Conservation (phyloP, 2,329 filamentous ascomycete species). For the Lasiodiplodia hormozganensis region DNA sequence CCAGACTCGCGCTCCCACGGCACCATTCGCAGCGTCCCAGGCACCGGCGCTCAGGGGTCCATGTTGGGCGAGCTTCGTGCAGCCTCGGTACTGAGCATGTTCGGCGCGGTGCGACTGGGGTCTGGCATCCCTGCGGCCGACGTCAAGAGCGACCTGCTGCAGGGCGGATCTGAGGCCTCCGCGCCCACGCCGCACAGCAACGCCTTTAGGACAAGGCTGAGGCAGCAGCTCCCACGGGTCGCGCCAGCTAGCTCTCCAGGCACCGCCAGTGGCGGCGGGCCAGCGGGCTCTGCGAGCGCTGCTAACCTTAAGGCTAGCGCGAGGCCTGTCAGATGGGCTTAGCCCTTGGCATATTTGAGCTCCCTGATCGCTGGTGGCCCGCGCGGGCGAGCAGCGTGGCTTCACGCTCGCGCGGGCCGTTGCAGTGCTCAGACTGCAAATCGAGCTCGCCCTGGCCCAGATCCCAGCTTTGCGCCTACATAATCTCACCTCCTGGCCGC, state of each 20-base stretch:
- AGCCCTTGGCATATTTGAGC: constrained; percentile 19
- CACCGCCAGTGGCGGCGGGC: constrained; percentile 20
- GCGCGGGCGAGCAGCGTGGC: constrained; percentile 18
- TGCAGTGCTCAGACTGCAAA: constrained; percentile 41
- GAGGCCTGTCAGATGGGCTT: constrained; percentile 27
- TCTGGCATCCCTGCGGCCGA: constrained; percentile 6
- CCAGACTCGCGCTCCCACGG: background rate
- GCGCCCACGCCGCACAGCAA: constrained; percentile 24
- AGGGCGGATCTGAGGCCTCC: constrained; percentile 15
- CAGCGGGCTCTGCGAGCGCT: constrained; percentile 5
- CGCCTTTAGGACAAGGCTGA: constrained; percentile 24
- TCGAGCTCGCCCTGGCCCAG: constrained; percentile 36
- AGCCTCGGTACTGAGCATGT: constrained; percentile 26
- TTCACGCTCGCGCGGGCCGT: constrained; percentile 44
- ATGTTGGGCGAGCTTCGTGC: constrained; percentile 1
- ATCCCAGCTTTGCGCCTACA: constrained; percentile 36
- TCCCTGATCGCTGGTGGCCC: constrained; percentile 22
- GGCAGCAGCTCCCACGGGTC: constrained; percentile 1
- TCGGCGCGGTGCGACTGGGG: constrained; percentile 21
- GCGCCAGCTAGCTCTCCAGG: constrained; percentile 2
- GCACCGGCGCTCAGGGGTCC: constrained; percentile 12
- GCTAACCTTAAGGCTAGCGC: constrained; percentile 26
- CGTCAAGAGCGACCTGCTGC: constrained; percentile 22
- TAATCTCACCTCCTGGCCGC: constrained; percentile 38
- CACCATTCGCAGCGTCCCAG: background rate